Percentiles rank a stretch among this genome's conserved stretches.
Evolutionary conservation across 345 rosid species (phyloP).

Genomic region (Boechera stricta): DNA sequence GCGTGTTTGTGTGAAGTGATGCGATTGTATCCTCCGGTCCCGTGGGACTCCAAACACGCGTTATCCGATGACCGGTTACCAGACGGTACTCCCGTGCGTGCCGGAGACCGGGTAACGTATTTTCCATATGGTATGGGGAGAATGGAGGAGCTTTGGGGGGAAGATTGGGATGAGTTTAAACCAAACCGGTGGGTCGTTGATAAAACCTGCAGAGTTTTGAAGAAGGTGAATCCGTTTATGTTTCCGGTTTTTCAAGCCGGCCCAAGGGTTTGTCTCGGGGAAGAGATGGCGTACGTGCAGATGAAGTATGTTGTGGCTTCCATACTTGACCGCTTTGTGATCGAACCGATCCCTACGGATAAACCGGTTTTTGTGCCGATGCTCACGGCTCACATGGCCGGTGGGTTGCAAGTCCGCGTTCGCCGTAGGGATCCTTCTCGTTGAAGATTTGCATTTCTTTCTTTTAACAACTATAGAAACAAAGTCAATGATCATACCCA

Average conservation of each 20-base stretch:
- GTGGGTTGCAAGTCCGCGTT: constrained; percentile 60
- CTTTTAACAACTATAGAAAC: background rate
- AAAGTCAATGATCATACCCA: background rate
- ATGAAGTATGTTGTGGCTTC: constrained; percentile 68
- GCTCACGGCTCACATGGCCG: constrained; percentile 69
- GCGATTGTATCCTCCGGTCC: constrained; percentile 79
- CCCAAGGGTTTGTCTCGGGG: constrained; percentile 76
- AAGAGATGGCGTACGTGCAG: constrained; percentile 78
- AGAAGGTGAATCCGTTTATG: constrained; percentile 58
- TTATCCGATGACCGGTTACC: constrained; percentile 58
- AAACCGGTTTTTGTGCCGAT: constrained; percentile 55
- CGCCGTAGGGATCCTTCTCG: constrained; percentile 46
- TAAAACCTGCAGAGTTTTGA: constrained; percentile 40
- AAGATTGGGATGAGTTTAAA: constrained; percentile 61
- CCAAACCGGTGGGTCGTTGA: constrained; percentile 67
- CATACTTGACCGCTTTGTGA: constrained; percentile 45
- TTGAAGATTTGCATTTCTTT: background rate
- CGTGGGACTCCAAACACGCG: constrained; percentile 77
- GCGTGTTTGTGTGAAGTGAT: constrained; percentile 70
- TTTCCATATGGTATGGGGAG: constrained; percentile 93
- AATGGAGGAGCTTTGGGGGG: constrained; percentile 82
- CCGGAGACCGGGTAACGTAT: constrained; percentile 87
- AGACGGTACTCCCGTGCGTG: constrained; percentile 64
- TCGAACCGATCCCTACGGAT: constrained; percentile 42
- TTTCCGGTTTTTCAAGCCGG: constrained; percentile 82